phyloP scores from a whole-genome alignment of 495 filamentous ascomycete species.

The Aspergillus kassunensis region DNA sequence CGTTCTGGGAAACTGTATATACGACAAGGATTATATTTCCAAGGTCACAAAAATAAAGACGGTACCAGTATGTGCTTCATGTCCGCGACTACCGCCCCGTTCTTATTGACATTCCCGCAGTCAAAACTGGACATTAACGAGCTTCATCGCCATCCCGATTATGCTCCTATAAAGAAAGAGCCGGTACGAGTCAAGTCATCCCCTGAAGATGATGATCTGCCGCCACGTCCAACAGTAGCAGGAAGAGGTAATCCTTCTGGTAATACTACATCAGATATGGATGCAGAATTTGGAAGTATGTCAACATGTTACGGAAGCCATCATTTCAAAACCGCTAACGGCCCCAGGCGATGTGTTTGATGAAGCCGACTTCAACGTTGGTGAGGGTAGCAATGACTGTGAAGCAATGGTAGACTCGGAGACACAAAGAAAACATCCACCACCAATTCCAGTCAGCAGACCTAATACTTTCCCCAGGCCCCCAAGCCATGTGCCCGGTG shows the following conservation, averaged over 20 bases:
- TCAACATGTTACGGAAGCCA: background rate
- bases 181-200: slow-evolving; percentile 32
- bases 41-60: slow-evolving; percentile 82
- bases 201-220: slow-evolving; percentile 38
- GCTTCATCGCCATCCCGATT: slow-evolving; percentile 79
- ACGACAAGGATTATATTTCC: slow-evolving; percentile 88
- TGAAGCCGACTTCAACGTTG: slow-evolving; percentile 67
- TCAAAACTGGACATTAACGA: slow-evolving; percentile 67
- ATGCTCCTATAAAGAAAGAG: slow-evolving; percentile 60
- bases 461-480: slow-evolving; percentile 25
- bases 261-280: slow-evolving; percentile 29
- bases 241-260: slow-evolving; percentile 17
- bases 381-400: slow-evolving; percentile 57
- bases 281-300: slow-evolving; percentile 67
- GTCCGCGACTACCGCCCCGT: background rate
- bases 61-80: slow-evolving; percentile 41
- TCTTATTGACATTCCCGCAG: slow-evolving; percentile 24
- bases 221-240: slow-evolving; percentile 27
- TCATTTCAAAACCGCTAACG: slow-evolving; percentile 22
- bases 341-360: slow-evolving; percentile 58
- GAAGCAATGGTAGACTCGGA: slow-evolving; percentile 49
- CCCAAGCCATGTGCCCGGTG: slow-evolving; percentile 14
- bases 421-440: slow-evolving; percentile 23
- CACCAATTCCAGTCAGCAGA: slow-evolving; percentile 25
- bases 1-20: slow-evolving; percentile 92